Percentiles rank a stretch among this genome's conserved stretches.
These are phyloP conservation scores for Hypseocharis bilobata DNA, from an alignment of 441 rosid genomes.

Conservation along the genomic window DNA sequence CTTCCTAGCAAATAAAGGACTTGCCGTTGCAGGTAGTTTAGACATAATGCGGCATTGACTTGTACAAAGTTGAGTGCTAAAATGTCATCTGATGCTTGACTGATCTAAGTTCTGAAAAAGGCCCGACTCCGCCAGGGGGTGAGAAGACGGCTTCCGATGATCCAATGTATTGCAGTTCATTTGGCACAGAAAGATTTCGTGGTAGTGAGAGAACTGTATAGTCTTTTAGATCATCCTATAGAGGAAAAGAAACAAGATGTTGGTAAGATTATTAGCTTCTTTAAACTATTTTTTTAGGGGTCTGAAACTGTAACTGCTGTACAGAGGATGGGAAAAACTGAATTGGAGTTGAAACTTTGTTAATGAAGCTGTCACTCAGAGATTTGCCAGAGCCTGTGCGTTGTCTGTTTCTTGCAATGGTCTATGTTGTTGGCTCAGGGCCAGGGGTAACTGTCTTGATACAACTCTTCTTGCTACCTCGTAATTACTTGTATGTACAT, in stretches of 20 bases:
- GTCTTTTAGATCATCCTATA: slow-evolving; percentile 26
- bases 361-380: slow-evolving; percentile 16
- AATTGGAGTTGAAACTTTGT: slow-evolving; percentile 24
- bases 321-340: slow-evolving; percentile 32
- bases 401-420: slow-evolving; percentile 12
- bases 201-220: slow-evolving; percentile 24
- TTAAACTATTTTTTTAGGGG: slow-evolving; percentile 23
- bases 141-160: slow-evolving; percentile 16
- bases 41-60: slow-evolving; percentile 16
- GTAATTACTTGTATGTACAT: slow-evolving; percentile 30
- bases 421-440: slow-evolving; percentile 11
- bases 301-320: slow-evolving; percentile 32
- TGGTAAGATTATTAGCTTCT: slow-evolving; percentile 17
- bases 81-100: slow-evolving; percentile 18
- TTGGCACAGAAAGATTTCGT: slow-evolving; percentile 1
- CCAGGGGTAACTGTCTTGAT: slow-evolving; percentile 21
- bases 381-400: slow-evolving; percentile 24
- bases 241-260: slow-evolving; percentile 18
- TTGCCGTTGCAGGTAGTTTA: slow-evolving; percentile 15
- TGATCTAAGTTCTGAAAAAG: slow-evolving; percentile 4
- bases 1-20: slow-evolving; percentile 21
- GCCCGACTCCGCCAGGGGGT: neutral
- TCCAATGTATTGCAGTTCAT: slow-evolving; percentile 16
- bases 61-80: slow-evolving; percentile 28
- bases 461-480: slow-evolving; percentile 19